Percentiles rank a stretch among this genome's conserved stretches.
phyloP scores from a whole-genome alignment of 495 filamentous ascomycete species.

The Opeltia flavorubescens region DNA sequence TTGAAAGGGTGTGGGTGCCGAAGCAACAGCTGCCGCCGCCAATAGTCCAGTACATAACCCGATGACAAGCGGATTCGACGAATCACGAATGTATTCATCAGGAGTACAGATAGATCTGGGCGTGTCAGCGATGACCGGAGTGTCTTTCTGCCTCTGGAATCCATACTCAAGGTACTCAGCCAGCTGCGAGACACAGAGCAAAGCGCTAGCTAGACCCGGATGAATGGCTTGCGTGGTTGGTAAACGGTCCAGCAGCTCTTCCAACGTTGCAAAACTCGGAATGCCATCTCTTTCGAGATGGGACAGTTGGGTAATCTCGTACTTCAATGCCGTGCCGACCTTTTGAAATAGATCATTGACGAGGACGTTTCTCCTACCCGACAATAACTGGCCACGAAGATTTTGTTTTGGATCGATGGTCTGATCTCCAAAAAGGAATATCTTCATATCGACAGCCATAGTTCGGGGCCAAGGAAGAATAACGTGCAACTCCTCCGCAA shows the following conservation, averaged over 20 bases:
- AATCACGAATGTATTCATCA: slow-evolving; percentile 2
- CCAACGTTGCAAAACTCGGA: slow-evolving; percentile 53
- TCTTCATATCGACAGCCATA: slow-evolving; percentile 1
- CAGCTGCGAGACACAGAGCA: neutral
- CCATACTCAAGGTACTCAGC: slow-evolving; percentile 26
- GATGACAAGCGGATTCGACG: slow-evolving; percentile 4
- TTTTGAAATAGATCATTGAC: slow-evolving; percentile 17
- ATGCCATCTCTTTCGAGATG: slow-evolving; percentile 21
- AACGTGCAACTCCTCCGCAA: no score
- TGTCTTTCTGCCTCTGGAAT: neutral
- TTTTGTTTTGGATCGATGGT: slow-evolving; percentile 58
- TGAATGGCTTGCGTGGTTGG: slow-evolving; percentile 44
- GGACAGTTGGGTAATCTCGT: slow-evolving; percentile 36
- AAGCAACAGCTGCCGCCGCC: slow-evolving; percentile 45
- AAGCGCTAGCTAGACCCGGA: neutral
- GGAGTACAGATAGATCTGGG: neutral
- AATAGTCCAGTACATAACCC: slow-evolving; percentile 50
- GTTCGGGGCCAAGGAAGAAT: no score
- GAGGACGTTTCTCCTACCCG: slow-evolving; percentile 47
- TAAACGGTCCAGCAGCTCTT: slow-evolving; percentile 58
- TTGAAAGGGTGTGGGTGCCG: slow-evolving; percentile 37
- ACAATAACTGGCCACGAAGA: slow-evolving; percentile 39
- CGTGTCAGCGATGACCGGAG: neutral
- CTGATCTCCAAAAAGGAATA: slow-evolving; percentile 59
- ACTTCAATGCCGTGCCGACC: slow-evolving; percentile 47